Evolutionary conservation across 176 grass and related monocot species (phyloP).

Genomic region (Saccharum officinarum): DNA sequence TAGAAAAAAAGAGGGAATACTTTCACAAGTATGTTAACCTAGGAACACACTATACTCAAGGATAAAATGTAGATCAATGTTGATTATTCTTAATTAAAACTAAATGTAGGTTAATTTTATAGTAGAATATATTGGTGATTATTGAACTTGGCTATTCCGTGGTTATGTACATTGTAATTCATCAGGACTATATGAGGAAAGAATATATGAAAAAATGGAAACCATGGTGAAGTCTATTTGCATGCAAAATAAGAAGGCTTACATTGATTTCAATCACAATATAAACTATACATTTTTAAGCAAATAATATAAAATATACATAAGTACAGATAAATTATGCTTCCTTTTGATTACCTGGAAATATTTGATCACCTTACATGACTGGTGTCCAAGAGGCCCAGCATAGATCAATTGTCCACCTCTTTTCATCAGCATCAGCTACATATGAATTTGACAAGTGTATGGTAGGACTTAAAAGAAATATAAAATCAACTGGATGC

Average conservation of each 20-base stretch:
- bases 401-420: slow-evolving; percentile 83
- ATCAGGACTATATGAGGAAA: background rate
- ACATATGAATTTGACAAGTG: slow-evolving; percentile 17
- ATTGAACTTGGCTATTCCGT: background rate
- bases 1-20: no score
- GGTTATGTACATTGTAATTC: background rate
- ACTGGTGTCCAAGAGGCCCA: slow-evolving; percentile 65
- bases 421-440: slow-evolving; percentile 88
- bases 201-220: background rate
- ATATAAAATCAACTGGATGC: background rate
- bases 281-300: background rate
- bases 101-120: background rate
- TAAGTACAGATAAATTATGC: background rate
- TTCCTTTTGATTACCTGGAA: slow-evolving; percentile 62
- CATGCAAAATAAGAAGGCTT: background rate
- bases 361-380: slow-evolving; percentile 70
- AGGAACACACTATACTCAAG: no score
- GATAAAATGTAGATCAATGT: no score
- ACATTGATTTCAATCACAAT: background rate
- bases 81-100: background rate
- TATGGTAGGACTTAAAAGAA: background rate
- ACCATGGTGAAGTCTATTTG: background rate
- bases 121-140: background rate
- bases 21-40: no score
- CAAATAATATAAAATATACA: background rate